A percentile compares a stretch with the other conserved stretches of the same genome.
Conservation (phyloP, 2,329 filamentous ascomycete species). For the Plenodomus tracheiphilus region DNA sequence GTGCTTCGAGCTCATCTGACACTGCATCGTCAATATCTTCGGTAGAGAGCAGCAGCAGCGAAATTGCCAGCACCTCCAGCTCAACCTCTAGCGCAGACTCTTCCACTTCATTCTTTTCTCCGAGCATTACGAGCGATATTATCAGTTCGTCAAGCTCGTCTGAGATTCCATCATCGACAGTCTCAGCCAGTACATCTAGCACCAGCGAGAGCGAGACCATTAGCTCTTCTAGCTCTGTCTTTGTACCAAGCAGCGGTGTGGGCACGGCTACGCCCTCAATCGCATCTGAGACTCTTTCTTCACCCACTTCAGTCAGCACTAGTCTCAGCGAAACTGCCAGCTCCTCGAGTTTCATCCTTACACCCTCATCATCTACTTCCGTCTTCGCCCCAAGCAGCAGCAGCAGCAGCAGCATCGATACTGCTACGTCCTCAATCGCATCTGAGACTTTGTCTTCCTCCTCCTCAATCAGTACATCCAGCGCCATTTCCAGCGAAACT, state of each 20-base stretch:
- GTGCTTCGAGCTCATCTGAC: too few species aligned
- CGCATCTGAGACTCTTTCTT: neutral
- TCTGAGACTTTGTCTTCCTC: neutral
- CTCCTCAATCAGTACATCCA: neutral
- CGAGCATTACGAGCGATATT: neutral
- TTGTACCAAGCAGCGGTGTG: neutral
- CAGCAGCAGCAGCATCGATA: neutral
- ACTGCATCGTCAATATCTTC: neutral
- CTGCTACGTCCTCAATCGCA: neutral
- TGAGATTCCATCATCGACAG: neutral
- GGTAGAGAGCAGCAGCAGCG: neutral
- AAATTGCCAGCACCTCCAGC: neutral
- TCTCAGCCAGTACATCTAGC: neutral
- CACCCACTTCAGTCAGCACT: neutral
- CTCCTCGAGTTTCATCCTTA: neutral
- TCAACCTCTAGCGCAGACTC: neutral
- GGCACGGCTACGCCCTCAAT: neutral
- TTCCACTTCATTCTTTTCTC: neutral
- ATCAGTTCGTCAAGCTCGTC: neutral
- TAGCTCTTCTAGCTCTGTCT: neutral
- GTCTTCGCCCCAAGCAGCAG: neutral
- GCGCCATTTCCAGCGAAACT: neutral
- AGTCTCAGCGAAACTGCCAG: slow-evolving; percentile 1
- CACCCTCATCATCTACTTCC: neutral
- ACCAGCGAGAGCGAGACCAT: neutral